phyloP scores from a whole-genome alignment of 2,329 filamentous ascomycete species.

The Calonectria pseudoreteaudii region DNA sequence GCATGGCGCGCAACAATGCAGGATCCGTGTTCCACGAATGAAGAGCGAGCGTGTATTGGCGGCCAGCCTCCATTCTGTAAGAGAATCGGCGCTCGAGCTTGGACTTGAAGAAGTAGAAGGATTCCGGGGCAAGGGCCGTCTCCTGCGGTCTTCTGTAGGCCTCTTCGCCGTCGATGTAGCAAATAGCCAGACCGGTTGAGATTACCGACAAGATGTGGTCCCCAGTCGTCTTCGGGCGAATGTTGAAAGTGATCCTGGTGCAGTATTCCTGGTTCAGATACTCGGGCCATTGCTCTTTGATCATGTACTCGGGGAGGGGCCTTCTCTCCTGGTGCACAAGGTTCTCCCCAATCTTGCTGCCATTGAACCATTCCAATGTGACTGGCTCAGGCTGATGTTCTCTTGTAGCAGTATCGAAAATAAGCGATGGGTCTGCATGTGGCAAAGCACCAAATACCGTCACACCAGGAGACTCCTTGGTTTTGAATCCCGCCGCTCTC shows the following conservation, averaged over 20 bases:
- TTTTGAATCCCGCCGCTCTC: not conserved
- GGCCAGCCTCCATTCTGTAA: not conserved
- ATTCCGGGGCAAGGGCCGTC: slow-evolving; percentile 1
- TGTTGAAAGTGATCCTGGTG: slow-evolving; percentile 21
- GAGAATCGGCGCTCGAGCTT: slow-evolving; percentile 16
- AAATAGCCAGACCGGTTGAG: slow-evolving; percentile 19
- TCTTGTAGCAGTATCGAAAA: not conserved
- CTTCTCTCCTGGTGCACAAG: slow-evolving; percentile 11
- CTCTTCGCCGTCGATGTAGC: slow-evolving; percentile 9
- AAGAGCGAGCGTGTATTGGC: not conserved
- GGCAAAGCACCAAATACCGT: slow-evolving; percentile 20
- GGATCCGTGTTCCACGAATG: slow-evolving; percentile 26
- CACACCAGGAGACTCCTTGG: not conserved
- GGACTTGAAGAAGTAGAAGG: slow-evolving; percentile 21
- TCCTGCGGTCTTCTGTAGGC: slow-evolving; percentile 3
- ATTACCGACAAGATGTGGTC: slow-evolving; percentile 23
- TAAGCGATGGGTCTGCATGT: not conserved
- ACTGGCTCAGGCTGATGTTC: not conserved
- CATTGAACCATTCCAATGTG: slow-evolving; percentile 21
- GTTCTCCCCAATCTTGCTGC: slow-evolving; percentile 18
- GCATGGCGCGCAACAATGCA: slow-evolving; percentile 10
- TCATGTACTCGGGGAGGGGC: slow-evolving; percentile 27
- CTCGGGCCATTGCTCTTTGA: slow-evolving; percentile 28
- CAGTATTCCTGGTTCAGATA: slow-evolving; percentile 19
- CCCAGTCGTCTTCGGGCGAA: slow-evolving; percentile 12